Evolutionary conservation across 139 green algal species (phyloP), one percentile per base, ranked within the genome.

Genomic region (Closterium sp.): DNA sequence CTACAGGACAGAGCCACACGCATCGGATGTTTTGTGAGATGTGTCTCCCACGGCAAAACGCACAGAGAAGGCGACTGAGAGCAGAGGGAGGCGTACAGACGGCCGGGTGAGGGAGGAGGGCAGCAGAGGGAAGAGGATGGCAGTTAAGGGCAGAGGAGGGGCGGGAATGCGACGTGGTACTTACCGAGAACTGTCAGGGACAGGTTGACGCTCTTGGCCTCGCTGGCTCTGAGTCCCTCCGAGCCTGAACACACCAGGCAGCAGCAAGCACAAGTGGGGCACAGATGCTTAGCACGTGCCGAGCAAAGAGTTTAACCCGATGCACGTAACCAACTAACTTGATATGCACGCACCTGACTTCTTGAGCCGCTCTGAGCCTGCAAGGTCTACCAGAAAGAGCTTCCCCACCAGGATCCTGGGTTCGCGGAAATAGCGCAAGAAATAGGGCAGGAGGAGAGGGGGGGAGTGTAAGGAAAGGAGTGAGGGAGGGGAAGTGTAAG

Each of bases 331-430:
- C 4, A 73, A 73, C 4, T 73, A 73, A 22, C 50, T 11, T 11
- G 27, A 24, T 32, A 31, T 11, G 84, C 84, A 31, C 84, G 73
- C 31, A 91, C 89, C 89, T 86, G 89, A 91, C 93, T 98, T 97
- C 94, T 98, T 98, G 30, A 96, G 96, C 70, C 97, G 93, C 94
- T 98, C 97, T 34, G 92, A 96, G 10, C 97, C 97, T 11, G 97
- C 97, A 89, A 98, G 93, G 94, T 98, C 97, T 86, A 98, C 94
- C n/a, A 95, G 73, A 91, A 95, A 88, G 79, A 96, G 87, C 92
- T 96, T 96, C 11, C 93, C 95, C 50, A 96, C 86, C 73, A 91
- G 31, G 28, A 91, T 84, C 94, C 42, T 92, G 87, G 21, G 87
- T 31, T 50, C 24, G 21, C 50, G 38, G 38, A 45, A 6, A 45